Evolutionary conservation across 768 basidiomycete genomes (phyloP).

Genomic region (Austroboletus eburneus): DNA sequence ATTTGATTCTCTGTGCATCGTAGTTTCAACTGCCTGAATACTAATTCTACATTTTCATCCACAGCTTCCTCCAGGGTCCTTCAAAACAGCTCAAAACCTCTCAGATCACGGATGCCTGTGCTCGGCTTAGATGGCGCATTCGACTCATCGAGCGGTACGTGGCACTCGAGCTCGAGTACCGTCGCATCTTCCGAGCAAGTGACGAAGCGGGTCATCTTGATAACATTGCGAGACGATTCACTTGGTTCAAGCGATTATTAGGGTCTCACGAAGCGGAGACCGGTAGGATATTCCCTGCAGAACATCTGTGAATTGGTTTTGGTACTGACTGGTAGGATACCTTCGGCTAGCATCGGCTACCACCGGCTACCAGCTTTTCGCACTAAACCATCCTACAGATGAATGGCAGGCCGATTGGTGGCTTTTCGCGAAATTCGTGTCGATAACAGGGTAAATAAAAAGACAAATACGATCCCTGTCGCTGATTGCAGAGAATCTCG

Average conservation of each 20-base stretch:
- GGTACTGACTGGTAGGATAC: no score
- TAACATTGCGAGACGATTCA: conserved; percentile 87
- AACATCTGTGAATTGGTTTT: no score
- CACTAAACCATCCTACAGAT: no score
- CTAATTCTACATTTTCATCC: conserved; percentile 50
- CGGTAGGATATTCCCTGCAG: conserved; percentile 73
- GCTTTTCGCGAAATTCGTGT: conserved; percentile 80
- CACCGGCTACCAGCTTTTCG: no score
- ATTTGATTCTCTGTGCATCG: conserved; percentile 90
- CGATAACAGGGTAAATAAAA: conserved; percentile 70
- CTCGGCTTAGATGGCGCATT: conserved; percentile 74
- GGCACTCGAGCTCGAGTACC: conserved; percentile 89
- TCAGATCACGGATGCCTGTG: conserved; percentile 79
- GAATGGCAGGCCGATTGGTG: conserved; percentile 85
- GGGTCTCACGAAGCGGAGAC: conserved; percentile 86
- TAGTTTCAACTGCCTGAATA: background rate
- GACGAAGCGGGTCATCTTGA: conserved; percentile 97
- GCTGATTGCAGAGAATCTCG: background rate
- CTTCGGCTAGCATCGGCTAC: no score
- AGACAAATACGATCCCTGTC: background rate
- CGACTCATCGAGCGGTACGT: conserved; percentile 88
- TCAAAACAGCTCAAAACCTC: conserved; percentile 60
- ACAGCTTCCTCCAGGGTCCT: conserved; percentile 77
- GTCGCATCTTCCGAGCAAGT: conserved; percentile 87
- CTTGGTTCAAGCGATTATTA: conserved; percentile 89